These are phyloP conservation scores for Botrytis byssoidea DNA, from an alignment of 2,329 filamentous ascomycete genomes.

Conservation along the genomic window DNA sequence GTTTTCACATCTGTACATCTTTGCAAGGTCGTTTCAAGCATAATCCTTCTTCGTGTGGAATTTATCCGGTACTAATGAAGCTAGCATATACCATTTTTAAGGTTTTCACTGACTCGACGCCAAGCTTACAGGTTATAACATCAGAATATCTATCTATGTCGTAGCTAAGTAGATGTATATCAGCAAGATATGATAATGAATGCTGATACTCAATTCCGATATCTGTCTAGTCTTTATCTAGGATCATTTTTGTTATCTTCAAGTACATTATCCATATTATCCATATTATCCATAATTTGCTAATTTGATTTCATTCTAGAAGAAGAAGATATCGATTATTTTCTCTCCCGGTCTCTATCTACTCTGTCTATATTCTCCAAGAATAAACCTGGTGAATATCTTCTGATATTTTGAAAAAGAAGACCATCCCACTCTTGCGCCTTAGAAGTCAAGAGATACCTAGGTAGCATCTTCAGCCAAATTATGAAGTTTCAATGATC, in stretches of 20 bases:
- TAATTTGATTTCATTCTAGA: neutral
- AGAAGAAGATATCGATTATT: neutral
- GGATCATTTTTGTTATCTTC: neutral
- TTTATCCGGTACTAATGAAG: neutral
- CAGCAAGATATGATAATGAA: neutral
- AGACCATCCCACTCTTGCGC: neutral
- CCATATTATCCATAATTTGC: neutral
- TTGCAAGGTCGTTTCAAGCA: neutral
- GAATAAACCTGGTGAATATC: neutral
- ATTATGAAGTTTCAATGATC: neutral
- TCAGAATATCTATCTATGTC: neutral
- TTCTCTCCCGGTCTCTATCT: neutral
- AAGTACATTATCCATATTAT: neutral
- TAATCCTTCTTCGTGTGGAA: neutral
- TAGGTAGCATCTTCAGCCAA: neutral
- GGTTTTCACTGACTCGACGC: neutral
- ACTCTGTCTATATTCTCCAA: neutral
- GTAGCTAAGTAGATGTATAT: neutral
- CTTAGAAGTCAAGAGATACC: neutral
- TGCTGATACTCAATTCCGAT: neutral
- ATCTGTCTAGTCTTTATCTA: neutral
- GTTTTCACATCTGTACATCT: neutral
- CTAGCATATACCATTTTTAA: neutral
- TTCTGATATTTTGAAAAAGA: too few species aligned
- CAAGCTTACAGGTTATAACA: neutral